Conservation (phyloP, 768 basidiomycete genomes). For the Omphalotus guepiniiformis region DNA sequence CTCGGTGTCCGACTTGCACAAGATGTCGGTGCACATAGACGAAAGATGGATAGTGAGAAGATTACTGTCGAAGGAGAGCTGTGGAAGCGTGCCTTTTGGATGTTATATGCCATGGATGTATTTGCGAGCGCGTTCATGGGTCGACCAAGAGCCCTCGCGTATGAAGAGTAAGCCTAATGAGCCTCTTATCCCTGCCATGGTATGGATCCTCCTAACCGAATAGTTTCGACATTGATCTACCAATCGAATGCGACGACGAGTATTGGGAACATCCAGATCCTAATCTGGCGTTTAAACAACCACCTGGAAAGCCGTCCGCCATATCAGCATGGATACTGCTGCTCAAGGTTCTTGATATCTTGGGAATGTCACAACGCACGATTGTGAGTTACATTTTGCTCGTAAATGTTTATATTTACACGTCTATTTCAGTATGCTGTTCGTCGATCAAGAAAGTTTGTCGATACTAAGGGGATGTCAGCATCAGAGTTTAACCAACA, state of each 20-base stretch:
- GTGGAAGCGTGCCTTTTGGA: slow-evolving; percentile 56
- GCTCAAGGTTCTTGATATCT: slow-evolving; percentile 46
- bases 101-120: slow-evolving; percentile 17
- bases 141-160: slow-evolving; percentile 51
- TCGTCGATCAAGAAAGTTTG: neutral
- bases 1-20: slow-evolving; percentile 45
- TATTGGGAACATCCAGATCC: slow-evolving; percentile 50
- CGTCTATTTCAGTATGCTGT: slow-evolving; percentile 9
- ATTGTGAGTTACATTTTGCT: slow-evolving; percentile 33
- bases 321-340: slow-evolving; percentile 41
- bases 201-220: too few species aligned
- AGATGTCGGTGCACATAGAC: slow-evolving; percentile 34
- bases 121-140: slow-evolving; percentile 39
- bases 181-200: neutral
- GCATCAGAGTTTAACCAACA: slow-evolving; percentile 53
- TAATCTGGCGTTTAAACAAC: slow-evolving; percentile 46
- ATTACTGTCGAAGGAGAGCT: slow-evolving; percentile 50
- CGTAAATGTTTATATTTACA: slow-evolving; percentile 15
- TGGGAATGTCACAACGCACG: slow-evolving; percentile 46
- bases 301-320: slow-evolving; percentile 41
- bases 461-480: neutral
- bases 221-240: slow-evolving; percentile 61
- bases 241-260: slow-evolving; percentile 65
- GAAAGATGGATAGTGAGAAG: too few species aligned
- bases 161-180: slow-evolving; percentile 45